A percentile compares a stretch with the other conserved stretches of the same genome.
Conservation (phyloP, 2,329 filamentous ascomycete species). For the Penicillium sp. region DNA sequence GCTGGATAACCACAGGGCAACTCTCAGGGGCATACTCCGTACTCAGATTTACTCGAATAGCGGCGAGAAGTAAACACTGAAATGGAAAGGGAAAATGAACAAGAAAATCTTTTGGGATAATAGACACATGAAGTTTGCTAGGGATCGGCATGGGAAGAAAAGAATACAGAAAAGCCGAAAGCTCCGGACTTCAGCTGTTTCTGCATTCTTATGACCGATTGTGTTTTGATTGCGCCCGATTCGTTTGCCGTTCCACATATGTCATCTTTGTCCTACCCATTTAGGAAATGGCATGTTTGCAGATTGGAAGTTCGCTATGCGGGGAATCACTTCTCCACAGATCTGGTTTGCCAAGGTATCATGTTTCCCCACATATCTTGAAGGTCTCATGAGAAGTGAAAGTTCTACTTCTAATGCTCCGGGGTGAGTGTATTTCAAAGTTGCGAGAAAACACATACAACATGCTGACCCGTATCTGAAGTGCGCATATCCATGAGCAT, state of each 20-base stretch:
- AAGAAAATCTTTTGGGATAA: background rate
- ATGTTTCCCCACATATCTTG: background rate
- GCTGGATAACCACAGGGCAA: background rate
- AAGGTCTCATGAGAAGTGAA: no score
- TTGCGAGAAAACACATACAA: background rate
- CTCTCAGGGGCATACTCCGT: background rate
- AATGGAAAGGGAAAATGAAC: background rate
- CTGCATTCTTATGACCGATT: background rate
- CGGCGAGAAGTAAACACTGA: background rate
- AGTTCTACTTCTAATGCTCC: background rate
- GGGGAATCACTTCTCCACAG: background rate
- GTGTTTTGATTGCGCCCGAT: background rate
- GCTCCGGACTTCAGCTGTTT: background rate
- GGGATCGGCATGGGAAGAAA: background rate
- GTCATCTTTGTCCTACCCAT: no score
- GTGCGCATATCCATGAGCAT: background rate
- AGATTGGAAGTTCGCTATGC: background rate
- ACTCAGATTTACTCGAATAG: background rate
- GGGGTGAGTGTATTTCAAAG: background rate
- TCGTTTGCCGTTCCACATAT: background rate
- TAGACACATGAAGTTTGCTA: background rate
- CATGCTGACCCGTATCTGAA: background rate
- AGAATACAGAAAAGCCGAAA: background rate
- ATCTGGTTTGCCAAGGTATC: background rate
- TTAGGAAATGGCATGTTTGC: background rate